Conservation (phyloP, 2,329 filamentous ascomycete species). For the Aspergillus sp. region DNA sequence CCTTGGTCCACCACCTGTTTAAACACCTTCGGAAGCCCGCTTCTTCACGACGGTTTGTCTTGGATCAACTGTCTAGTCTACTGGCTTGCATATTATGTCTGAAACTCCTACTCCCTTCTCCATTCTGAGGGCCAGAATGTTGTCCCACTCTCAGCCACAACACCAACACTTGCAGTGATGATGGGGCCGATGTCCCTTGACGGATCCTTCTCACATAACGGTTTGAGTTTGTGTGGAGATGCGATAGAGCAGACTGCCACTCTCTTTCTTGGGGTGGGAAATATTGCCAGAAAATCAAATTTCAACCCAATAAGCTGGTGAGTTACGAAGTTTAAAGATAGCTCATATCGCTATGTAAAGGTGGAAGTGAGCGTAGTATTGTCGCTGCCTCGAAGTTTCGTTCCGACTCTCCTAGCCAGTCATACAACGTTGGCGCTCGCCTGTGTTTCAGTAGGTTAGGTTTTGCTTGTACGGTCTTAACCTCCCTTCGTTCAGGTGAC, state of each 20-base stretch:
- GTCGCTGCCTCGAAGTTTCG: neutral
- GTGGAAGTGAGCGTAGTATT: no score
- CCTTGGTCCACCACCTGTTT: neutral
- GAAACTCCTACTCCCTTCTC: neutral
- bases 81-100: neutral
- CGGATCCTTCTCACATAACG: no score
- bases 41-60: neutral
- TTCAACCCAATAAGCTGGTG: neutral
- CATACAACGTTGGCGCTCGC: neutral
- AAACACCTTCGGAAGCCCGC: neutral
- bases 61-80: neutral
- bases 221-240: no score
- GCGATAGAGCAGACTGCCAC: no score
- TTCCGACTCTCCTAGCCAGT: neutral
- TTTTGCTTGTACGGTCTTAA: neutral
- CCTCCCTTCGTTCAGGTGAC: neutral
- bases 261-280: no score
- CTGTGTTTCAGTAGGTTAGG: neutral
- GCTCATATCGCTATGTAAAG: neutral
- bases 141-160: neutral
- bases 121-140: neutral
- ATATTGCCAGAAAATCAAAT: neutral
- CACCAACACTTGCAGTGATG: neutral
- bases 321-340: neutral
- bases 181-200: no score